Evolutionary conservation across 192 early-diverging fungal species (phyloP), one percentile per base, ranked within the genome.

Genomic region (Blastocladiella britannica): DNA sequence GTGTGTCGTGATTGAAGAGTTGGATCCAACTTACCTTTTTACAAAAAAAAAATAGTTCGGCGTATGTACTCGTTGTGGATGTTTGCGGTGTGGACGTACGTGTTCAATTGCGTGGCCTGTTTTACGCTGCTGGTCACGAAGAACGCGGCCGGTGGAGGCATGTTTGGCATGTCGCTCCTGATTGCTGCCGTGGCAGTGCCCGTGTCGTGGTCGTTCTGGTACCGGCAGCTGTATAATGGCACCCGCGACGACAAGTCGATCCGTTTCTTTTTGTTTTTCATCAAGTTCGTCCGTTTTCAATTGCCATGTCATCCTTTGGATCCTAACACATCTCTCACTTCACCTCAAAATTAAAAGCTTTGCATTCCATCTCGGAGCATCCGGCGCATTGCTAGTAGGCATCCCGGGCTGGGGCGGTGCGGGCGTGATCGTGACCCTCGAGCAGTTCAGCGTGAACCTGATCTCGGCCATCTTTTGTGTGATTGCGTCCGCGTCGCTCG

Each of bases 231-330:
- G 18, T 72, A 72, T 55, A 62, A 58, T 28, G 70, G 70, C 25
- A 67, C 68, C 28, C 64, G 62, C 30, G 8, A 31, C 27, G 61
- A 67, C 47, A 26, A 65, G 7, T 57, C 54, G 5, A 43, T 65
- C 29, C 57, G 59, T 23, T 71, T 71, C 63, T 67, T 71, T 52
- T 53, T 71, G 5, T 71, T 71, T 54, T 67, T 60, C 25, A 60
- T 71, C 25, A 54, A 27, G 53, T 54, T 4, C 53, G 27, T 25
- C 3, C 27, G 53, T 0, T 54, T 5, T 27, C 53, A 12, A 54
- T 23, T 2, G 15, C 22, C 52, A 4, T 15, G 5, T 15, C 5
- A 30, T 8, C 5, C 8, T 6, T 8, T 6, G 29, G 5, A 30
- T 30, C 5, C 4, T 30, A 7, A 2, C 8, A 5, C 9, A 2